phyloP scores from a whole-genome alignment of 1,284 basidiomycete species.

The Amylostereum areolatum region DNA sequence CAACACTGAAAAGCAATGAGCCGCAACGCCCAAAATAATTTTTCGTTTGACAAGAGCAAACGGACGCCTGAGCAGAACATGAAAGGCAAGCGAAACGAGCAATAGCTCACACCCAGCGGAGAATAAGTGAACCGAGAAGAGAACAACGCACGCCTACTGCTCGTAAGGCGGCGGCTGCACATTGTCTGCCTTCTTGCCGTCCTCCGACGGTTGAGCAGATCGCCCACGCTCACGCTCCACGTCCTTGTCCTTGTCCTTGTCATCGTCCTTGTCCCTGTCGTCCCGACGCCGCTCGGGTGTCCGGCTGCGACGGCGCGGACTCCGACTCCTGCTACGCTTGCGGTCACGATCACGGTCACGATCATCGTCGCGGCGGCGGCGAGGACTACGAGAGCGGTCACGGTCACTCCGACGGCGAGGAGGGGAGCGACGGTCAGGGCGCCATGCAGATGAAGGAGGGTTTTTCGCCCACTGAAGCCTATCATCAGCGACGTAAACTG shows the following conservation, averaged over 20 bases:
- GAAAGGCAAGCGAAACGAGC: too few species aligned
- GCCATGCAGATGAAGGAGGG: constrained; percentile 83
- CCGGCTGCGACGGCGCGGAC: constrained; percentile 33
- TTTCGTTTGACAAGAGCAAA: too few species aligned
- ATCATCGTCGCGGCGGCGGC: constrained; percentile 25
- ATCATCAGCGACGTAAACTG: background rate
- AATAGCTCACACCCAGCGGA: too few species aligned
- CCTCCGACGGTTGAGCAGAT: constrained; percentile 26
- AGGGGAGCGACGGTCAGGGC: constrained; percentile 62
- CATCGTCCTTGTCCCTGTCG: constrained; percentile 24
- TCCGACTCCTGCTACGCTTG: constrained; percentile 27
- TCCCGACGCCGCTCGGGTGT: constrained; percentile 29
- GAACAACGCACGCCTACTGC: constrained; percentile 18
- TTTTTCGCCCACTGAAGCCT: constrained; percentile 79
- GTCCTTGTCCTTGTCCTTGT: constrained; percentile 28
- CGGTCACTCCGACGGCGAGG: constrained; percentile 41
- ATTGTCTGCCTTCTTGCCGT: constrained; percentile 43
- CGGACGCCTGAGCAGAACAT: too few species aligned
- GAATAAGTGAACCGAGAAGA: too few species aligned
- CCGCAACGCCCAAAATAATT: too few species aligned
- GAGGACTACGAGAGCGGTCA: constrained; percentile 33
- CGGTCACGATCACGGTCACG: constrained; percentile 28
- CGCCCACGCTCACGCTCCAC: constrained; percentile 38
- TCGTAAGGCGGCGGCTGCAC: constrained; percentile 49
- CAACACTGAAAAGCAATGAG: too few species aligned